Evolutionary conservation across 805 yeast species (phyloP), one percentile per base, ranked within the genome.

Genomic region (Wickerhamiella parazyma): DNA sequence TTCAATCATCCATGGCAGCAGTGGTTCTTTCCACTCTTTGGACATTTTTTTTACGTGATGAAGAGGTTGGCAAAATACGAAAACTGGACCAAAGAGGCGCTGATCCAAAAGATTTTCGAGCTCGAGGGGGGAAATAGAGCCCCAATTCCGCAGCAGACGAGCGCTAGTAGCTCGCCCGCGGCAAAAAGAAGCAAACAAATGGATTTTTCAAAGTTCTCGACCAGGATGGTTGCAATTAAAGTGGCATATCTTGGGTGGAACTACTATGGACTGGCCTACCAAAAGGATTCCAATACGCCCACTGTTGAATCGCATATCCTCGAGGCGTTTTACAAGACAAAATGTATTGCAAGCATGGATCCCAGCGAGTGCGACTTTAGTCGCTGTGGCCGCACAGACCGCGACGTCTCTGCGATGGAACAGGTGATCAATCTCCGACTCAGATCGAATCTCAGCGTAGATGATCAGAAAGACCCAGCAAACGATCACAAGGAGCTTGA

Each of bases 321-420:
- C 33, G 71, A 78, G 33, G 95, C 94, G 0, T 59, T 91, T 61
- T 63, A 68, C 38, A 73, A 69, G 49, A 75, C 89, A 22, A 76
- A 71, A 50, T 59, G 91, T 48, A 75, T 91, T 9, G 55, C 60
- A 2, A 66, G 75, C 1, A 53, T 70, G 18, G 77, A 73, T 17
- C 78, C 85, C 0, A 64, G 64, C 6, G 76, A 74, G 1, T 82
- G 78, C 55, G 69, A 72, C 11, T 86, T 87, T 59, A 80, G 93
- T 51, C 67, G 96, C 49, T 91, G 97, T 63, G 97, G 97, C 0
- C 69, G 97, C 55, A 89, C 97, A 0, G 97, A 89, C 55, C 76
- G 75, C 51, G 97, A 96, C n/a, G 97, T 89, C 11, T 83, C 95
- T 64, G 98, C 98, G 0, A 74, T 91, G 79, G 82, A 84, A 50